Conservation (phyloP, 495 filamentous ascomycete species). For the Aspergillus sparsus region DNA sequence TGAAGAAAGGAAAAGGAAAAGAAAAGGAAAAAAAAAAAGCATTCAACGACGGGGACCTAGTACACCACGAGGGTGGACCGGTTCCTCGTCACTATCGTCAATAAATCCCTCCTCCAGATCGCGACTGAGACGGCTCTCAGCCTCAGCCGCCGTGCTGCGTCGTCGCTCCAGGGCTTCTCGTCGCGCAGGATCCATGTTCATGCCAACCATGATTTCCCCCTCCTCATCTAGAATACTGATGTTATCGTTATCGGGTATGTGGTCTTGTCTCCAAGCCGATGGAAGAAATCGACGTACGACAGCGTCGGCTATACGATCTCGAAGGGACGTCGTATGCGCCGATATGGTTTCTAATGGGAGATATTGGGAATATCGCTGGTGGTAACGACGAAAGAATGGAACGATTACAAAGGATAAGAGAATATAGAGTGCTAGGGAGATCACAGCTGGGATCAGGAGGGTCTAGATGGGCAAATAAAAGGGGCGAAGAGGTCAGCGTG, state of each 20-base stretch:
- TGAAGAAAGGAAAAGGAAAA: neutral
- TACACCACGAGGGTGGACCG: neutral
- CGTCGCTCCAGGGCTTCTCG: conserved; percentile 52
- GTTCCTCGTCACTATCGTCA: conserved; percentile 76
- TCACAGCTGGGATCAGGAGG: conserved; percentile 72
- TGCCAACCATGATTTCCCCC: conserved; percentile 64
- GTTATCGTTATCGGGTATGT: conserved; percentile 58
- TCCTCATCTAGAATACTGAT: conserved; percentile 67
- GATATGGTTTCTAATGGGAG: conserved; percentile 67
- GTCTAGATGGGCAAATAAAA: conserved; percentile 55
- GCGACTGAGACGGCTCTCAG: conserved; percentile 67
- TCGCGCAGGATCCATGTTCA: conserved; percentile 52
- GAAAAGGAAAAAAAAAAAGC: conserved; percentile 1
- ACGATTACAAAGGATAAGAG: conserved; percentile 67
- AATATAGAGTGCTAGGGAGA: conserved; percentile 76
- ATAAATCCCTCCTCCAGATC: conserved; percentile 83
- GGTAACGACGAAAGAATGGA: conserved; percentile 75
- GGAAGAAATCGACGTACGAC: conserved; percentile 58
- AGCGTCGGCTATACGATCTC: conserved; percentile 58
- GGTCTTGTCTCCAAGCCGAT: conserved; percentile 52
- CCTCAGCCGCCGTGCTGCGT: conserved; percentile 40
- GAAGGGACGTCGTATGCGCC: conserved; percentile 59
- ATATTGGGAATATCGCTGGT: conserved; percentile 69
- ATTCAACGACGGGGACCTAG: conserved; percentile 6
- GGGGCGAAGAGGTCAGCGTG: neutral